phyloP scores from a whole-genome alignment of 345 rosid species.

The Euphorbia lathyris region DNA sequence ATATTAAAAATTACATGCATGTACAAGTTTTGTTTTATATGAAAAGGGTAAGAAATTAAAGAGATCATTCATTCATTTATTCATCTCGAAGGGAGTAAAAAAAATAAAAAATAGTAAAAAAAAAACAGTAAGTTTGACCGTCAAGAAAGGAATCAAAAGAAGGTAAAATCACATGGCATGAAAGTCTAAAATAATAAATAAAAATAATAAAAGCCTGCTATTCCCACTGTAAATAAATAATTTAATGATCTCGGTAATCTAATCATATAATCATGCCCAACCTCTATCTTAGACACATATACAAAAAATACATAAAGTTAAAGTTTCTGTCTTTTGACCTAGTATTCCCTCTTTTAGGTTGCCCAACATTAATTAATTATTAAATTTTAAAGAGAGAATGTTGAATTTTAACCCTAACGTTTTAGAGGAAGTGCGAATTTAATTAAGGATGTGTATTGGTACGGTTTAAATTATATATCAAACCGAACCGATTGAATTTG shows the following conservation, averaged over 20 bases:
- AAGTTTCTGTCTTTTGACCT: slow-evolving; percentile 27
- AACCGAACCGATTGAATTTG: no score
- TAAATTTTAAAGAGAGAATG: no score
- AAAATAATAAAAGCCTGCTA: slow-evolving; percentile 30
- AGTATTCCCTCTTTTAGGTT: slow-evolving; percentile 10
- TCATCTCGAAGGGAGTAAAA: slow-evolving; percentile 37
- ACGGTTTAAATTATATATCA: no score
- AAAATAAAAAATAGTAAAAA: background rate
- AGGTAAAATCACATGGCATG: slow-evolving; percentile 47
- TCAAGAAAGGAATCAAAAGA: slow-evolving; percentile 46
- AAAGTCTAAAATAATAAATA: slow-evolving; percentile 17
- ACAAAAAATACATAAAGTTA: background rate
- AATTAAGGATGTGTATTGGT: no score
- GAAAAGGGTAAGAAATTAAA: slow-evolving; percentile 1
- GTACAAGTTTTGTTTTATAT: background rate
- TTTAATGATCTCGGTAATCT: slow-evolving; percentile 41
- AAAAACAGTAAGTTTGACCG: slow-evolving; percentile 42
- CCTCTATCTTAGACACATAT: slow-evolving; percentile 19
- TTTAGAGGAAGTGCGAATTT: no score
- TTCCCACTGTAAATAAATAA: slow-evolving; percentile 28
- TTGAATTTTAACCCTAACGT: no score
- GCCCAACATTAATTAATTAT: slow-evolving; percentile 3
- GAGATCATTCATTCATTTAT: slow-evolving; percentile 20
- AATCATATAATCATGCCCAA: slow-evolving; percentile 38
- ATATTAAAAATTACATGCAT: background rate